phyloP scores from a whole-genome alignment of 2,329 filamentous ascomycete species.

The Cytospora leucostoma region DNA sequence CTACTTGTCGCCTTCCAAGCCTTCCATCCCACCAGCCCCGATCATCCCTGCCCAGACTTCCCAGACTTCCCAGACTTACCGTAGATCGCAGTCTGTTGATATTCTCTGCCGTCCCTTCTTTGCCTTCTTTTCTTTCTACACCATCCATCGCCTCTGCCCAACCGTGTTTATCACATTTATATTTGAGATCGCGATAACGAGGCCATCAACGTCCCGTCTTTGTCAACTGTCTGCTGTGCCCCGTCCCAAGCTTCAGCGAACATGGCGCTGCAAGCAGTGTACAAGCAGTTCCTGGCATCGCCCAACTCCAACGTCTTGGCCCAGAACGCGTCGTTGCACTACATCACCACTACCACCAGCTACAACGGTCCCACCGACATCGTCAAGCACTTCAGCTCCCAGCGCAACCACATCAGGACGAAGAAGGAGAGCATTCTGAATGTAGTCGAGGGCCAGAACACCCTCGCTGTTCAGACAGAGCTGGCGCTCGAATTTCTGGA shows the following conservation, averaged over 20 bases:
- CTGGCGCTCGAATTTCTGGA: slow-evolving; percentile 79
- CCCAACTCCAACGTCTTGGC: slow-evolving; percentile 66
- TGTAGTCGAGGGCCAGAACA: slow-evolving; percentile 69
- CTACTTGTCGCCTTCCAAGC: not conserved
- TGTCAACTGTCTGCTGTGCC: not conserved
- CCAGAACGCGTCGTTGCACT: slow-evolving; percentile 72
- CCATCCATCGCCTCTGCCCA: not conserved
- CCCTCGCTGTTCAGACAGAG: slow-evolving; percentile 76
- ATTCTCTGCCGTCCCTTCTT: not conserved
- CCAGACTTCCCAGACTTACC: not conserved
- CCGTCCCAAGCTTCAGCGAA: slow-evolving; percentile 13
- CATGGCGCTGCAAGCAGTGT: slow-evolving; percentile 57
- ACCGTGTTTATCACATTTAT: not conserved
- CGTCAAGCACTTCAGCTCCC: slow-evolving; percentile 74
- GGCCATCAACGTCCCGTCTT: not conserved
- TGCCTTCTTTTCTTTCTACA: not conserved
- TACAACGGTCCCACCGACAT: slow-evolving; percentile 73
- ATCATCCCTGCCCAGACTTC: not conserved
- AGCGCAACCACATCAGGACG: slow-evolving; percentile 77
- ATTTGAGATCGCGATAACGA: not conserved
- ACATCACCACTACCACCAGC: slow-evolving; percentile 83
- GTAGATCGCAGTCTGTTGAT: not conserved
- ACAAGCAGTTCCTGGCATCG: slow-evolving; percentile 71
- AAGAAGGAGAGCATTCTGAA: slow-evolving; percentile 77
- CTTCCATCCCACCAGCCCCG: not conserved